Conservation (phyloP, 305 asterid species). For the Fraxinus sp. region DNA sequence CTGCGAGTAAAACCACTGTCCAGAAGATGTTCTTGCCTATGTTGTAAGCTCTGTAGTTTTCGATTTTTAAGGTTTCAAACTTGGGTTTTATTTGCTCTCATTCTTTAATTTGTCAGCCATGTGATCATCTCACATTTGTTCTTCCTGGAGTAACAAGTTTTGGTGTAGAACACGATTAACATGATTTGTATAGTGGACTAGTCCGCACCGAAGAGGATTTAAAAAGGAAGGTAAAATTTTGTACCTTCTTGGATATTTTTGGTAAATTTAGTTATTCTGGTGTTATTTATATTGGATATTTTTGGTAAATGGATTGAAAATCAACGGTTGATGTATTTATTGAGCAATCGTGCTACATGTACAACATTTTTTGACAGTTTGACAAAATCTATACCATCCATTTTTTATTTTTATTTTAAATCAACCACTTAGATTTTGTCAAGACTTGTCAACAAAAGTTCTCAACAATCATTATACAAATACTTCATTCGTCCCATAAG, state of each 20-base stretch:
- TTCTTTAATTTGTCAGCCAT: background rate
- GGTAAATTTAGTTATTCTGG: too few relatives aligned
- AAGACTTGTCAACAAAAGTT: too few relatives aligned
- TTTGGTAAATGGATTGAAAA: background rate
- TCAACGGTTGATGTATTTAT: background rate
- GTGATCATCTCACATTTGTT: background rate
- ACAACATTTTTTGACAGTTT: too few relatives aligned
- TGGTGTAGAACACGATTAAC: background rate
- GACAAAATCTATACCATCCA: too few relatives aligned
- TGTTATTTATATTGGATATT: too few relatives aligned
- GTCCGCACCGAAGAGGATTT: background rate
- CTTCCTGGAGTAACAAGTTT: background rate
- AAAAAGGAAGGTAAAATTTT: background rate
- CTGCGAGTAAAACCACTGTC: conserved; percentile 47
- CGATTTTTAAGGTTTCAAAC: background rate
- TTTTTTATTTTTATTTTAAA: too few relatives aligned
- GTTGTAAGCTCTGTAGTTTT: background rate
- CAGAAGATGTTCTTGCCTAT: background rate
- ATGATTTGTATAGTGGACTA: background rate
- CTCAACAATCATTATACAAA: too few relatives aligned
- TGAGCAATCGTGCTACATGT: too few relatives aligned
- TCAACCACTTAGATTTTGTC: too few relatives aligned
- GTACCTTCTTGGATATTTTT: background rate
- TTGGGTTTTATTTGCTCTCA: background rate
- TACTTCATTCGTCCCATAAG: too few relatives aligned